Evolutionary conservation across 2,329 filamentous ascomycete genomes (phyloP).

Genomic region (Penicillium sp.): DNA sequence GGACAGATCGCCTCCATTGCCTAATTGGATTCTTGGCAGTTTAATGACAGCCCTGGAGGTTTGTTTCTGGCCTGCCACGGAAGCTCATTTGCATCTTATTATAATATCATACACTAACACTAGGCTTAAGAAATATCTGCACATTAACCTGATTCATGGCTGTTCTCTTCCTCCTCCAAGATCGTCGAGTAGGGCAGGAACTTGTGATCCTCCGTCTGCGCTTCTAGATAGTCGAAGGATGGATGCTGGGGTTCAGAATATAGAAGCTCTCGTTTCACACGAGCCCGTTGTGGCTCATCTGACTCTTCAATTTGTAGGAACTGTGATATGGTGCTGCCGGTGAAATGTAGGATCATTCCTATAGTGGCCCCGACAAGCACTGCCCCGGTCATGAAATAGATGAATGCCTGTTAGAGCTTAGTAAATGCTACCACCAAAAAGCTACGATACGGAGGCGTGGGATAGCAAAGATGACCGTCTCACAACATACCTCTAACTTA

Average conservation of each 20-base stretch:
- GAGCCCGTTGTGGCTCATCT: background rate
- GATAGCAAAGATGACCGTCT: background rate
- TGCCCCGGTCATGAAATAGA: constrained; percentile 48
- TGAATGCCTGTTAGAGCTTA: constrained; percentile 14
- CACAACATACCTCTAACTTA: constrained; percentile 53
- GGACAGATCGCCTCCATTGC: background rate
- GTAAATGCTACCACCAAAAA: background rate
- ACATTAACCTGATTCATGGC: constrained; percentile 16
- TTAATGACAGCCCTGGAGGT: too few relatives aligned
- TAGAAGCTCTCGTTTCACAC: constrained; percentile 4
- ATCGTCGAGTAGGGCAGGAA: constrained; percentile 28
- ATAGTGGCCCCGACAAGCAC: constrained; percentile 63
- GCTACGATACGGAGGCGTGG: background rate
- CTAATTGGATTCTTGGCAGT: background rate
- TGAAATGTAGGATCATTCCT: constrained; percentile 59
- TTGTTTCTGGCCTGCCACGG: background rate
- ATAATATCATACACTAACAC: background rate
- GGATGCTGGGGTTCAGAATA: constrained; percentile 1
- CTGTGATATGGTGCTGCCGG: constrained; percentile 56
- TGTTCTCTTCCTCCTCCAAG: constrained; percentile 34
- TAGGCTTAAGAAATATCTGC: background rate
- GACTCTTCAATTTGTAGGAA: constrained; percentile 36
- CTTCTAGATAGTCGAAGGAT: constrained; percentile 17
- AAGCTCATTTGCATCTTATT: background rate
- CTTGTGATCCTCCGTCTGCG: constrained; percentile 10